Percentiles rank a stretch among this genome's conserved stretches.
Conservation (phyloP, 768 basidiomycete genomes). For the Tremella yokohamensis region DNA sequence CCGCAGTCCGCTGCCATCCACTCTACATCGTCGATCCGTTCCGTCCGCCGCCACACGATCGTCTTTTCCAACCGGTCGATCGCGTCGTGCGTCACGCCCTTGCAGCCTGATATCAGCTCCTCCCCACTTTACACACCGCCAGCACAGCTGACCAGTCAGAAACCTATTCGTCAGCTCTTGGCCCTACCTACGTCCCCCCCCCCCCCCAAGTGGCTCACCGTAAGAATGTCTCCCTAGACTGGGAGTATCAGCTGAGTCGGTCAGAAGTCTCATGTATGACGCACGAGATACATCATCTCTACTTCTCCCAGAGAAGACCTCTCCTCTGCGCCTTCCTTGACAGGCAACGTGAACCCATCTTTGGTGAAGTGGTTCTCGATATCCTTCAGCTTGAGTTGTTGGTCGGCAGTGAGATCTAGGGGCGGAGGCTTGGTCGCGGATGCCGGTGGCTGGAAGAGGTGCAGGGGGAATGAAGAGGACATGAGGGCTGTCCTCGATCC, state of each 20-base stretch:
- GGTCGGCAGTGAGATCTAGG: conserved; percentile 7
- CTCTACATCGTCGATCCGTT: conserved; percentile 38
- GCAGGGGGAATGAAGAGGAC: not conserved
- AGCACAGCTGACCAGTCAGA: conserved; percentile 22
- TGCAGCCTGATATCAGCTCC: conserved; percentile 27
- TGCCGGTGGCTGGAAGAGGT: conserved; percentile 1
- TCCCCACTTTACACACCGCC: not conserved
- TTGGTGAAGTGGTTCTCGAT: conserved; percentile 30
- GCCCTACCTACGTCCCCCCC: not conserved
- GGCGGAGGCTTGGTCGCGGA: not conserved
- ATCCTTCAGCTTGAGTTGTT: conserved; percentile 15
- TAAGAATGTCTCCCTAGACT: conserved; percentile 40
- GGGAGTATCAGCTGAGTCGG: not conserved
- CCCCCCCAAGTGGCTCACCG: conserved; percentile 20
- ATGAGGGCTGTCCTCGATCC: no score
- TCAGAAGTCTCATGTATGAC: conserved; percentile 7
- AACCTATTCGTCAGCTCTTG: conserved; percentile 31
- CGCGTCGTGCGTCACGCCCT: conserved; percentile 30
- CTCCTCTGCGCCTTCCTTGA: conserved; percentile 18
- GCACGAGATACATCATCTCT: conserved; percentile 49
- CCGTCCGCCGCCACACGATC: conserved; percentile 41
- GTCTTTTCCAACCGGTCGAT: conserved; percentile 37
- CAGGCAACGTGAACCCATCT: conserved; percentile 27
- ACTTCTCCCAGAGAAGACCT: conserved; percentile 25
- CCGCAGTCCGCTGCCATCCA: conserved; percentile 34